phyloP scores from a whole-genome alignment of 108 stramenopile species.

The Cyclotella atomus region DNA sequence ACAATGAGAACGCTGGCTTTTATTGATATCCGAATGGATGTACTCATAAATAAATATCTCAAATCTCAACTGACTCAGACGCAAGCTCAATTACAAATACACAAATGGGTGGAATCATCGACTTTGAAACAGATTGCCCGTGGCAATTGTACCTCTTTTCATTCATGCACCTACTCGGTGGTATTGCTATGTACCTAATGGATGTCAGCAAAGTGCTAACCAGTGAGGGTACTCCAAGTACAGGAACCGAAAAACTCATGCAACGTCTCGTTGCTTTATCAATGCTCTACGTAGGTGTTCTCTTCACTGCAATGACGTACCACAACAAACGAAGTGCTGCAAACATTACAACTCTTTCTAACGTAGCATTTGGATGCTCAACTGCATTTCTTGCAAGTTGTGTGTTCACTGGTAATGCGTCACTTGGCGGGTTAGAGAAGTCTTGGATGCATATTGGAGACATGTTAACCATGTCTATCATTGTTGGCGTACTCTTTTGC shows the following conservation, averaged over 20 bases:
- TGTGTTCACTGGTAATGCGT: conserved; percentile 46
- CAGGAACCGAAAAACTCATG: conserved; percentile 37
- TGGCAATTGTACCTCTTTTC: conserved; percentile 51
- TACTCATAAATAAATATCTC: neutral
- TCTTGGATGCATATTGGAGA: conserved; percentile 53
- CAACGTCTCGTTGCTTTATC: conserved; percentile 30
- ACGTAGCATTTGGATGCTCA: conserved; percentile 30
- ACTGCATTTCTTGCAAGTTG: conserved; percentile 39
- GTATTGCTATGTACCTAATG: conserved; percentile 24
- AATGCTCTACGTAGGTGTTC: conserved; percentile 38
- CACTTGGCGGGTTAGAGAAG: conserved; percentile 42
- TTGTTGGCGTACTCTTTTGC: conserved; percentile 2
- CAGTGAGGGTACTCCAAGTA: conserved; percentile 20
- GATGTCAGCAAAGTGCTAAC: conserved; percentile 31
- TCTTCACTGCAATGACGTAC: conserved; percentile 41
- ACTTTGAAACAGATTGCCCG: conserved; percentile 43
- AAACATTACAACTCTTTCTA: conserved; percentile 44
- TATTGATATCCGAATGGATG: no score
- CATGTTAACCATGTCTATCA: conserved; percentile 33
- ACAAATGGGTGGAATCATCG: conserved; percentile 45
- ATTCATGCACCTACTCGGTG: conserved; percentile 26
- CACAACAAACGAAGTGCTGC: conserved; percentile 44
- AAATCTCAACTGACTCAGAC: neutral
- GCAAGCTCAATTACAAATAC: neutral
- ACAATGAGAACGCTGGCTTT: no score